A percentile compares a stretch with the other conserved stretches of the same genome.
These are phyloP conservation scores for Deinandra increscens DNA, from an alignment of 129 eudicot genomes.

Conservation along the genomic window DNA sequence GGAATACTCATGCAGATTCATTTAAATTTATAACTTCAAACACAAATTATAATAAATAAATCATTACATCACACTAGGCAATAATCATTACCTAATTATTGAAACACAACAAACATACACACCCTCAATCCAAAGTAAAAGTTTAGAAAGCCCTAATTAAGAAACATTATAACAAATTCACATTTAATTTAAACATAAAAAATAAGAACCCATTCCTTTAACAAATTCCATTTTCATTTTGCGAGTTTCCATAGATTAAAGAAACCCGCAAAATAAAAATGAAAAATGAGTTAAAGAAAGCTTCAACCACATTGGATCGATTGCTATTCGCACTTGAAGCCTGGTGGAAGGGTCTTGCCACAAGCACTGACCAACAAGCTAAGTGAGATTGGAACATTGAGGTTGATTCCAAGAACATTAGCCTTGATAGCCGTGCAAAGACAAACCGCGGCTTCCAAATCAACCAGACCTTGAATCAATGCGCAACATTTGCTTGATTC, in stretches of 20 bases:
- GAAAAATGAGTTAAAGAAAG: conserved; percentile 21
- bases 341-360: conserved; percentile 48
- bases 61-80: conserved; percentile 38
- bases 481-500: conserved; percentile 57
- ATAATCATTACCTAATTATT: conserved; percentile 34
- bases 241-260: not conserved
- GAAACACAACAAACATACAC: conserved; percentile 28
- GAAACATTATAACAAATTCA: conserved; percentile 21
- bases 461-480: conserved; percentile 55
- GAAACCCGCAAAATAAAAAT: conserved; percentile 9
- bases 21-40: conserved; percentile 10
- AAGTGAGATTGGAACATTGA: conserved; percentile 57
- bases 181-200: conserved; percentile 23
- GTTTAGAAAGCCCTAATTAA: conserved; percentile 10
- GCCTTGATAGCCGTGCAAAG: conserved; percentile 79
- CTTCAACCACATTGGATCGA: not conserved
- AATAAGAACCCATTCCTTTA: not conserved
- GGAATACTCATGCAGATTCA: not conserved
- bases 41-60: conserved; percentile 24
- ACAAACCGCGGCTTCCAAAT: conserved; percentile 67
- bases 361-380: conserved; percentile 60
- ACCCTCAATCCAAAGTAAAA: conserved; percentile 7
- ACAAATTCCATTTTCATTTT: conserved; percentile 20
- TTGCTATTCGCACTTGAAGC: conserved; percentile 50
- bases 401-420: conserved; percentile 62